These are phyloP conservation scores for Podila minutissima DNA, from an alignment of 192 early-diverging fungal species.

Conservation along the genomic window DNA sequence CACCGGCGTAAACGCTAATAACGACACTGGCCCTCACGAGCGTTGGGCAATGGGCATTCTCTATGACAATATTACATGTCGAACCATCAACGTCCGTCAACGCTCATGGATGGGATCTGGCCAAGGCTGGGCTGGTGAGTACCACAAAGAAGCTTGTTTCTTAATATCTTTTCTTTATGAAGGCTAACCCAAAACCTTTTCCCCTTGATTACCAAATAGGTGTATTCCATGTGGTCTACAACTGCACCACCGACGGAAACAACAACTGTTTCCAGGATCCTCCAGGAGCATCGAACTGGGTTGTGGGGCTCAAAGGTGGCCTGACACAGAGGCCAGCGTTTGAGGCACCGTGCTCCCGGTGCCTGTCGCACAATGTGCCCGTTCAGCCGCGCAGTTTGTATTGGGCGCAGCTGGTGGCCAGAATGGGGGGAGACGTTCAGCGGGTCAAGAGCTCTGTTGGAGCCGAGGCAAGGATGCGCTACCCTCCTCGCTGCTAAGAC, in stretches of 20 bases:
- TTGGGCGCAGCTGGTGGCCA: slow-evolving; percentile 34
- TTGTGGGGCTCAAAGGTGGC: slow-evolving; percentile 27
- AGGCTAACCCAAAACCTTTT: not conserved
- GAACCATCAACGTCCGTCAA: slow-evolving; percentile 30
- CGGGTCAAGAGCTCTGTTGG: slow-evolving; percentile 31
- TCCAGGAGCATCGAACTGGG: slow-evolving; percentile 33
- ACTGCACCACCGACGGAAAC: slow-evolving; percentile 11
- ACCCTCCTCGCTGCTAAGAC: slow-evolving; percentile 14
- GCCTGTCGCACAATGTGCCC: not conserved
- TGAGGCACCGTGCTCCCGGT: not conserved
- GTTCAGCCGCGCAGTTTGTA: slow-evolving; percentile 36
- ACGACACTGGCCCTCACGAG: slow-evolving; percentile 46
- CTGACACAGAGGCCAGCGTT: slow-evolving; percentile 8
- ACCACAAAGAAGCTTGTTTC: no score
- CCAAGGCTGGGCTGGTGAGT: slow-evolving; percentile 46
- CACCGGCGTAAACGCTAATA: slow-evolving; percentile 38
- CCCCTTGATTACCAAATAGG: not conserved
- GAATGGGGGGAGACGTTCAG: slow-evolving; percentile 33
- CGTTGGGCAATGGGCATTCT: slow-evolving; percentile 46
- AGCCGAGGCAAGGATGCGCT: slow-evolving; percentile 12
- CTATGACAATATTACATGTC: slow-evolving; percentile 44
- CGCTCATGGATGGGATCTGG: slow-evolving; percentile 48
- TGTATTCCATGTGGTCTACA: slow-evolving; percentile 44
- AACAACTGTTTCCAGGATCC: slow-evolving; percentile 47
- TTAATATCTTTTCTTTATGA: not conserved